A percentile compares a stretch with the other conserved stretches of the same genome.
Evolutionary conservation across 176 grass and related monocot species (phyloP).

Genomic region (Themeda triandra): DNA sequence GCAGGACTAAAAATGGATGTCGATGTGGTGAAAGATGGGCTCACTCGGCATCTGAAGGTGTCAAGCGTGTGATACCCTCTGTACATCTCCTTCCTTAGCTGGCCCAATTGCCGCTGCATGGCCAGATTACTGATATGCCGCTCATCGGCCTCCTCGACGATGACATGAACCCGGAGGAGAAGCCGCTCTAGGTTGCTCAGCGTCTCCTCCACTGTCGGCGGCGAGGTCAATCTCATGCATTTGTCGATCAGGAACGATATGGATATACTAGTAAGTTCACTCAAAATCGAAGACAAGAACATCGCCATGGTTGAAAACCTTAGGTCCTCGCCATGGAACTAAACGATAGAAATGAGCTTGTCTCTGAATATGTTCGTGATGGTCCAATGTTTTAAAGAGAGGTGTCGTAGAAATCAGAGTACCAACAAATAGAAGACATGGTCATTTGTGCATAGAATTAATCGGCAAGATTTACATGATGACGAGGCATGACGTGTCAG

Average conservation of each 20-base stretch:
- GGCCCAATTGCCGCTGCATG: neutral
- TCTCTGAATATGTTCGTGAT: too few species aligned
- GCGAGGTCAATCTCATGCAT: neutral
- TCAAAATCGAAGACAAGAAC: neutral
- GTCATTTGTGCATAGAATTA: too few species aligned
- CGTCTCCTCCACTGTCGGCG: neutral
- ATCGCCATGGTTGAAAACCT: neutral
- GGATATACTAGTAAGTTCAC: neutral
- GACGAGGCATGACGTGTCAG: too few species aligned
- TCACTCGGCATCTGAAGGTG: neutral
- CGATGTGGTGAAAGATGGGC: too few species aligned
- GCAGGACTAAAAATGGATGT: too few species aligned
- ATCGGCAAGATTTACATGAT: too few species aligned
- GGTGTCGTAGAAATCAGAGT: too few species aligned
- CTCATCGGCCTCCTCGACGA: neutral
- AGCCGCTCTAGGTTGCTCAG: neutral
- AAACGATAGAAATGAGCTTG: too few species aligned
- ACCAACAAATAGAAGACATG: too few species aligned
- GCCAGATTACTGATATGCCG: neutral
- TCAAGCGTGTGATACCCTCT: neutral
- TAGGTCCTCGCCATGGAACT: too few species aligned
- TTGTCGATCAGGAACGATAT: slow-evolving; percentile 10
- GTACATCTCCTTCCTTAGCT: neutral
- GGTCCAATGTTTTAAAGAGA: too few species aligned
- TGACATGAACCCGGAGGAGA: neutral